Evolutionary conservation across 2,329 filamentous ascomycete genomes (phyloP).

Genomic region (Chalaropsis ovoidea): DNA sequence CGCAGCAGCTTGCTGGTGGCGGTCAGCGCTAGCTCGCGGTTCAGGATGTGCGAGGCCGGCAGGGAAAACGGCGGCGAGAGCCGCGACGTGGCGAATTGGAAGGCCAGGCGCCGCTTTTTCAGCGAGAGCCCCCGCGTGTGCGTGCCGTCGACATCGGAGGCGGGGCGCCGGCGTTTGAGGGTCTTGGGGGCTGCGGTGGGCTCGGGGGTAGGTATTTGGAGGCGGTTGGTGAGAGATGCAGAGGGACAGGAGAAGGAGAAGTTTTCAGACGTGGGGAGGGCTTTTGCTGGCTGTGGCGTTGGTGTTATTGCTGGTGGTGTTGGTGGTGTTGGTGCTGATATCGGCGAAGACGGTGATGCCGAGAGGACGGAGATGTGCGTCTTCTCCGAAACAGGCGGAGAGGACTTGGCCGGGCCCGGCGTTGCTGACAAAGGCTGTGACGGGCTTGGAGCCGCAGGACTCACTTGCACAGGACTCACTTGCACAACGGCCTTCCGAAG

Average conservation of each 20-base stretch:
- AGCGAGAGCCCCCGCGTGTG: conserved; percentile 41
- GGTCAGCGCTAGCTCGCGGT: conserved; percentile 43
- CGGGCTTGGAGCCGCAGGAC: not conserved
- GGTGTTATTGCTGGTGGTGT: not conserved
- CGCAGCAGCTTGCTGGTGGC: conserved; percentile 42
- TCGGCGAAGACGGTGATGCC: not conserved
- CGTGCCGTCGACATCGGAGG: conserved; percentile 51
- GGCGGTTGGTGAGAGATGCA: not conserved
- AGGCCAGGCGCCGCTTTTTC: conserved; percentile 59
- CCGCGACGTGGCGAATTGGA: conserved; percentile 56
- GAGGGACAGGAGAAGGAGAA: not conserved
- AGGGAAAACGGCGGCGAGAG: conserved; percentile 59
- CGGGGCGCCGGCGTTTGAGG: conserved; percentile 43
- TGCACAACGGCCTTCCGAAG: not conserved
- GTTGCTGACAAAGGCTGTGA: not conserved
- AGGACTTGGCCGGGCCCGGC: not conserved
- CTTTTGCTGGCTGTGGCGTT: not conserved
- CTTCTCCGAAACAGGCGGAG: not conserved
- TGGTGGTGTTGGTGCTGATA: not conserved
- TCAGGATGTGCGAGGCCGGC: conserved; percentile 59
- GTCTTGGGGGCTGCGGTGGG: not conserved
- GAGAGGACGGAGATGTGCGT: not conserved
- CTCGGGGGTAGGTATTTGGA: not conserved
- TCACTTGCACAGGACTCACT: not conserved
- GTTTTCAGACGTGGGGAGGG: not conserved